These are phyloP conservation scores for Tetrahymena borealis DNA, from an alignment of 73 alveolate species.

Conservation along the genomic window DNA sequence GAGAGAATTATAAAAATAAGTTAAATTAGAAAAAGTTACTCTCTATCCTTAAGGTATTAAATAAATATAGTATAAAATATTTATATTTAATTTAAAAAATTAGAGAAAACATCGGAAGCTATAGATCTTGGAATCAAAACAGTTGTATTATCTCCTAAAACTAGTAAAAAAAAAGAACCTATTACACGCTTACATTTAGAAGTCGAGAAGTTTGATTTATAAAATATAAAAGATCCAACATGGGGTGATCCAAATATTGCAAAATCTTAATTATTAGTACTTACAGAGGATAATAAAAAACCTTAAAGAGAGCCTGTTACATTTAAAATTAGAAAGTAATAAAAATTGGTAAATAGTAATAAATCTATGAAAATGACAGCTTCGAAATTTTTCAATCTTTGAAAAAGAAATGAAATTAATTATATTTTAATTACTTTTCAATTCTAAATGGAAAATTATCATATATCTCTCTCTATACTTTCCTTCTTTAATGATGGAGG, in stretches of 20 bases:
- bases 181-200: not conserved
- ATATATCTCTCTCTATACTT: too few species aligned
- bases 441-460: too few species aligned
- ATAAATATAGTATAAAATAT: not conserved
- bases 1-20: not conserved
- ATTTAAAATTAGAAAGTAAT: not conserved
- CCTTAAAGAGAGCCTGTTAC: not conserved
- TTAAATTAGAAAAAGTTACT: not conserved
- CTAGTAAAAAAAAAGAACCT: not conserved
- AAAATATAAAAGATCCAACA: not conserved
- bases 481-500: too few species aligned
- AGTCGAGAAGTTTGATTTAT: not conserved
- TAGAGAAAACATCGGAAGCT: not conserved
- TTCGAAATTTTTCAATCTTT: not conserved
- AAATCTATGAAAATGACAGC: not conserved
- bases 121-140: not conserved
- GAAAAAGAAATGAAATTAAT: not conserved
- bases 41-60: not conserved
- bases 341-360: not conserved
- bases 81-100: not conserved
- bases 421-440: too few species aligned
- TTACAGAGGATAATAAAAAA: not conserved
- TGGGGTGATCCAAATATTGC: not conserved
- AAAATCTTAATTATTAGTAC: not conserved
- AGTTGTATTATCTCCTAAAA: not conserved